These are phyloP conservation scores for Stagonosporopsis rhizophila DNA, from an alignment of 2,329 filamentous ascomycete species.

Conservation along the genomic window DNA sequence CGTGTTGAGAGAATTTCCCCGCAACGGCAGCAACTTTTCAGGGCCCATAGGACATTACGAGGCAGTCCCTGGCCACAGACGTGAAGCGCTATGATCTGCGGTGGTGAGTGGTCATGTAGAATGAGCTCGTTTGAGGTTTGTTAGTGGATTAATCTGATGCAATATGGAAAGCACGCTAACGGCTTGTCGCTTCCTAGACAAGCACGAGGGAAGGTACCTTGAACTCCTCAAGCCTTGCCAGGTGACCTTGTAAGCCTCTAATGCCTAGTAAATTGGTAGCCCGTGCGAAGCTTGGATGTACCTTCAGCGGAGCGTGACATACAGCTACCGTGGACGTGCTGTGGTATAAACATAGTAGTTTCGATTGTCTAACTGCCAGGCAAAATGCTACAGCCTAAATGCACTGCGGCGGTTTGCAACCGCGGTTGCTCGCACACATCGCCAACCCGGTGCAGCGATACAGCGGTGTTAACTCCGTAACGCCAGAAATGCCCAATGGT, in stretches of 20 bases:
- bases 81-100: background rate
- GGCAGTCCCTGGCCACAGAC: background rate
- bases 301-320: background rate
- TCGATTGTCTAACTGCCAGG: conserved; percentile 1
- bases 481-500: conserved; percentile 28
- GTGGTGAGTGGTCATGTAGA: conserved; percentile 23
- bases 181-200: conserved; percentile 7
- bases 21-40: background rate
- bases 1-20: conserved; percentile 4
- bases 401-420: background rate
- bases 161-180: conserved; percentile 17
- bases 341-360: background rate
- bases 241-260: conserved; percentile 9
- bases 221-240: conserved; percentile 15
- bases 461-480: conserved; percentile 13
- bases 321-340: background rate
- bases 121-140: conserved; percentile 24
- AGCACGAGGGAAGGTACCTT: conserved; percentile 12
- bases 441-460: background rate
- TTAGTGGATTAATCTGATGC: conserved; percentile 23
- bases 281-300: conserved; percentile 16
- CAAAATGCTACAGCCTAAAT: conserved; percentile 15
- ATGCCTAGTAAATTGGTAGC: conserved; percentile 4
- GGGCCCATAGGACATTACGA: background rate
- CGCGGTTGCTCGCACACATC: conserved; percentile 4